phyloP scores from a whole-genome alignment of 257 asterid genomes.

The Solanum okadae region DNA sequence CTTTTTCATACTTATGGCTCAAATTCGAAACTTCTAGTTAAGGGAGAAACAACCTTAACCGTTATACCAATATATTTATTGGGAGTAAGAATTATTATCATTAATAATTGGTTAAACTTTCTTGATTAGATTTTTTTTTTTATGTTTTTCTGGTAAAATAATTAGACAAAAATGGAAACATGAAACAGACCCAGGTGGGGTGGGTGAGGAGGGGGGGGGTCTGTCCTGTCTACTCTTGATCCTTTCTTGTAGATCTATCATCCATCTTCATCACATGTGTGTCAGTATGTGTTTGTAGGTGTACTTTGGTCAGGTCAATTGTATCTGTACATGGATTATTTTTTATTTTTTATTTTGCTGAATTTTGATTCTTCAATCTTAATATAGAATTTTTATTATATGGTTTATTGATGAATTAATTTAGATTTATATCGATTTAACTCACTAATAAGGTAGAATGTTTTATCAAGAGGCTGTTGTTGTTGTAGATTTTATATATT shows the following conservation, averaged over 20 bases:
- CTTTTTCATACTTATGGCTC: too few relatives aligned
- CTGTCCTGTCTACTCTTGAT: neutral
- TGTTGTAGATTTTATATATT: too few relatives aligned
- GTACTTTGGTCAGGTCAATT: constrained; percentile 11
- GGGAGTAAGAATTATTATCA: neutral
- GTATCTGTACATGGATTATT: neutral
- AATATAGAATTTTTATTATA: neutral
- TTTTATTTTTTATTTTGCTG: neutral
- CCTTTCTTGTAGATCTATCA: constrained; percentile 7
- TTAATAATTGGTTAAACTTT: neutral
- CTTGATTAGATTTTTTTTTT: neutral
- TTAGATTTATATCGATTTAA: neutral
- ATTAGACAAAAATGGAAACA: constrained; percentile 6
- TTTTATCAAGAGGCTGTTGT: neutral
- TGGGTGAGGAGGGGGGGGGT: neutral
- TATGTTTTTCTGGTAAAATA: neutral
- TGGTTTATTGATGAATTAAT: neutral
- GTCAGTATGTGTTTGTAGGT: neutral
- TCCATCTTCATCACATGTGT: constrained; percentile 15
- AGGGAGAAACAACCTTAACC: too few relatives aligned
- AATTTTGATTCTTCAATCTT: neutral
- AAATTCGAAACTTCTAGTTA: too few relatives aligned
- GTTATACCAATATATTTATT: too few relatives aligned
- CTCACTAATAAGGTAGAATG: neutral
- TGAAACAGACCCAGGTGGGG: neutral